Base-by-base conservation (phyloP, 1,284 basidiomycete genomes). In the Sparassis latifolia region DNA sequence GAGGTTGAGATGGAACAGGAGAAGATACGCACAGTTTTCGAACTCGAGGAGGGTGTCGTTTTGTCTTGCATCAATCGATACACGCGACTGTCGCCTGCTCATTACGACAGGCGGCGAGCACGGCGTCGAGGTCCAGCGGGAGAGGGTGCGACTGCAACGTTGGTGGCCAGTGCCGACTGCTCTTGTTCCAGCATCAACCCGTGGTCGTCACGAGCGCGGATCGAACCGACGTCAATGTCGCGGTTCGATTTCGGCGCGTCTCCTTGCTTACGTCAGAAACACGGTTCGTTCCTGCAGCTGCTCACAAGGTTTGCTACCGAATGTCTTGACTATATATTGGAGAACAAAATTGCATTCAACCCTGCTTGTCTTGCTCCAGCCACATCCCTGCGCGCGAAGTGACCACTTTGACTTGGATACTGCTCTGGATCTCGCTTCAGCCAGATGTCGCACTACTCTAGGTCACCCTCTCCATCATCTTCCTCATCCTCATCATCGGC, bases 31-130 rank as follows among this genome's bases (percentile, higher is more conserved):
- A 90, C 87, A 89, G 62, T 78, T 86, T 70, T 90, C 87, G 63
- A 89, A 89, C 62, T 90, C 88, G 52, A 83, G 76, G 46, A 90
- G 73, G 47, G 86, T 83, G 68, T 89, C 88, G 62, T 81, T 86
- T 69, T 89, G 86, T 58, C 82, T 75, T 53, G 68, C 71, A 48
- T 77, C 78, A 53, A 84, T 71, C 40, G 85, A 88, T 48, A 78
- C 74, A 65, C 87, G 82, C 63, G 87, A 82, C 68, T 89, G 86
- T 67, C 88, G 78, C 74, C 87, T 82, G 73, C 83, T 88, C 84
- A 86, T 86, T 71, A 76, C 78, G 67, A 56, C 57, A 66, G 60
- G 62, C 65, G 61, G 62, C 67, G 68, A 64, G 67, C 69, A 67
- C 54, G 53, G 40, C 56, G 52, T 55, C 47, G 52, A 32, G 39